Evolutionary conservation across 75 land plant species (phyloP), one percentile per base, ranked within the genome.

Genomic region (Picea glauca): DNA sequence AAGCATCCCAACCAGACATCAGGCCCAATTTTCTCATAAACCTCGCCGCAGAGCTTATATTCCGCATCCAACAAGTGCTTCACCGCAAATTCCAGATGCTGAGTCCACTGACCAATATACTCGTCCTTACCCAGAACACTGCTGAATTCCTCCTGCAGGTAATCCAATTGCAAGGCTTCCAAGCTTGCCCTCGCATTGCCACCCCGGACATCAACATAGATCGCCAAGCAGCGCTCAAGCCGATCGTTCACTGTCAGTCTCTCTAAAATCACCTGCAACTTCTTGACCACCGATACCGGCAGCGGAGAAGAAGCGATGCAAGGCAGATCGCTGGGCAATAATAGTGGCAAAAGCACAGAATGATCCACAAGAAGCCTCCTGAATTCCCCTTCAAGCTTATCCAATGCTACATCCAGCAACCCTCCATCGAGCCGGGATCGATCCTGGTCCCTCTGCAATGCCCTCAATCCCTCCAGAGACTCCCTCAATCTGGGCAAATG

Each of bases 71-170:
- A 84, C 59, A 94, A 78, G 59, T 83, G 73, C 85, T 89, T 92
- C 80, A 92, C 88, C 1, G 82, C 78, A 20, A 92, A 84, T 78
- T 94, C 95, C 35, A 94, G 77, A 72, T 94, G 89, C 80, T 81
- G 79, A 14, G 84, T 57, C 97, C 97, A 94, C 30, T 60, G 62
- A 3, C 17, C 79, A 11, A 92, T 87, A 76, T 81, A 72, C 13
- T 40, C 59, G 62, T 89, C 88, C 7, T 88, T 73, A 20, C 78
- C 82, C 83, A 81, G 85, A 83, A 81, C 79, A 60, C 80, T 74
- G 60, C 78, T 74, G n/a, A 74, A 80, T 15, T 90, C 87, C 26
- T 62, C 60, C 38, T 85, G 80, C 60, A 94, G 80, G 61, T 93
- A 94, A 40, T 87, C 88, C 70, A 85, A 76, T 18, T 60, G 78